Percentiles rank a stretch among this genome's conserved stretches.
phyloP scores from a whole-genome alignment of 1,139 yeast species.

The Wickerhamiella pararugosa region DNA sequence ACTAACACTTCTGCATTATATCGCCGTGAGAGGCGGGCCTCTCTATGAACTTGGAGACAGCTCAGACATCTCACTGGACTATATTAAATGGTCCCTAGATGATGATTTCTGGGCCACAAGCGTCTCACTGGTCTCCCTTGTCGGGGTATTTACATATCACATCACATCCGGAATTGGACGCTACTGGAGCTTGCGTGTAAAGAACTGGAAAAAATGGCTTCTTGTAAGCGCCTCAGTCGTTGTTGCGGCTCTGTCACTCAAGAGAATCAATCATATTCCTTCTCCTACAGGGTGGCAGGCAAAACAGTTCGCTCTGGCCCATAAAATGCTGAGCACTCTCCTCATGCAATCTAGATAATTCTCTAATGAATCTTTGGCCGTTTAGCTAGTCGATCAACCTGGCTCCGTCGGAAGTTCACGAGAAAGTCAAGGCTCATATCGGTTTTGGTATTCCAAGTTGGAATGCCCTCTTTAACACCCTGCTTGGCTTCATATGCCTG shows the following conservation, averaged over 20 bases:
- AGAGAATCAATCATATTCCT: conserved; percentile 5
- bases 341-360: no score
- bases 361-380: neutral
- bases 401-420: no score
- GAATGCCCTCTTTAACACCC: no score
- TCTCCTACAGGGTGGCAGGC: conserved; percentile 13
- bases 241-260: conserved; percentile 6
- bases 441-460: no score
- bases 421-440: no score
- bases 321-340: neutral
- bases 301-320: conserved; percentile 11
- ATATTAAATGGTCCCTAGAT: conserved; percentile 32
- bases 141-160: conserved; percentile 28
- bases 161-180: conserved; percentile 28
- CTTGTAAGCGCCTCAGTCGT: neutral
- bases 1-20: conserved; percentile 33
- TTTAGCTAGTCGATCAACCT: no score
- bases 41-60: conserved; percentile 47
- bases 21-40: conserved; percentile 38
- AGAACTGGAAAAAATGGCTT: neutral
- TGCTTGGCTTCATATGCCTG: no score
- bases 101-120: conserved; percentile 14
- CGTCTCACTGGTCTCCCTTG: conserved; percentile 21
- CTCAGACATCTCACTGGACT: conserved; percentile 40
- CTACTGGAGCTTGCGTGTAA: conserved; percentile 18